phyloP scores from a whole-genome alignment of 2,329 filamentous ascomycete genomes.

The Aspergillus sp. region DNA sequence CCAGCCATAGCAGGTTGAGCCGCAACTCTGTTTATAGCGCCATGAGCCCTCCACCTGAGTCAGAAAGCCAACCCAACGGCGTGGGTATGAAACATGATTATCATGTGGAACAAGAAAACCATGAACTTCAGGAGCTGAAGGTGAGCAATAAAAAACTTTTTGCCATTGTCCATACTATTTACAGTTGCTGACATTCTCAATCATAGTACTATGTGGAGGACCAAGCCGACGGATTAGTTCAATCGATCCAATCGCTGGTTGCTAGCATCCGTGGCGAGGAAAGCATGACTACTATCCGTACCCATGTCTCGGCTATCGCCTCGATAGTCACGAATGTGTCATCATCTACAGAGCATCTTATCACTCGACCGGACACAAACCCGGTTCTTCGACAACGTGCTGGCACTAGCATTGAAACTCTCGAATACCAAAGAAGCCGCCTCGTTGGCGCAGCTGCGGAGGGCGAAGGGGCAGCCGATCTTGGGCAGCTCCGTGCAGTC shows the following conservation, averaged over 20 bases:
- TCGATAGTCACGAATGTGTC: constrained; percentile 70
- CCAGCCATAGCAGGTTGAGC: constrained; percentile 53
- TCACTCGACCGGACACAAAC: constrained; percentile 48
- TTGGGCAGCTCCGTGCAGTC: constrained; percentile 55
- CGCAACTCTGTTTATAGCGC: constrained; percentile 73
- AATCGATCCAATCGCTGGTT: constrained; percentile 80
- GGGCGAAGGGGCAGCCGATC: constrained; percentile 59
- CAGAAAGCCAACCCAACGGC: constrained; percentile 34
- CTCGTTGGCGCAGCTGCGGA: constrained; percentile 64
- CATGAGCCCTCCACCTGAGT: constrained; percentile 61
- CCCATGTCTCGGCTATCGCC: constrained; percentile 70
- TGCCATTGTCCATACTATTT: background rate
- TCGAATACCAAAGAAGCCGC: constrained; percentile 64
- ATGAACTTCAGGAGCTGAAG: constrained; percentile 61
- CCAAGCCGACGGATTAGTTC: constrained; percentile 74
- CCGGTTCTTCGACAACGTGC: constrained; percentile 50
- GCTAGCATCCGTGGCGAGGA: constrained; percentile 67
- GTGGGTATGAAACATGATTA: constrained; percentile 38
- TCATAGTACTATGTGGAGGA: constrained; percentile 74
- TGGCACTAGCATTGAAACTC: constrained; percentile 40
- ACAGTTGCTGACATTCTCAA: constrained; percentile 7
- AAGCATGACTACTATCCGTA: constrained; percentile 63
- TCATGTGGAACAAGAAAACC: constrained; percentile 43
- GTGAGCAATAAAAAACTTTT: constrained; percentile 37
- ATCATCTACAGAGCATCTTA: constrained; percentile 61